Evolutionary conservation across 257 asterid species (phyloP).

Genomic region (Mitragyna speciosa): DNA sequence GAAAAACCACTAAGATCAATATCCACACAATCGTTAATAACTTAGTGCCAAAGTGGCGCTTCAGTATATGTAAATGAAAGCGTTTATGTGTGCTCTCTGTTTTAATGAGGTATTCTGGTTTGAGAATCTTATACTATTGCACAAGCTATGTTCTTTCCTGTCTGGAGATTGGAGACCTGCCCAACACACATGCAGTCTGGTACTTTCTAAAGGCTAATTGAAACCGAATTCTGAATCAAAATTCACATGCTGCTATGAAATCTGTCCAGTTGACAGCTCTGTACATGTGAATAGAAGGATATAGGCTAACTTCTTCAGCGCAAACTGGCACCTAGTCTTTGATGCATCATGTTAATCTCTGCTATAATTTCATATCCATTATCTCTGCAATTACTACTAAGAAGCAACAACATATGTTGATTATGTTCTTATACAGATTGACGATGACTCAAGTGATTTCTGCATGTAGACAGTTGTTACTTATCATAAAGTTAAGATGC

Average conservation of each 20-base stretch:
- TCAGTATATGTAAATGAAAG: neutral
- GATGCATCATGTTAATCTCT: neutral
- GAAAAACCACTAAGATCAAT: neutral
- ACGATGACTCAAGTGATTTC: neutral
- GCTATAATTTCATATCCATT: neutral
- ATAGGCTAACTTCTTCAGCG: neutral
- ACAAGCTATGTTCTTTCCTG: neutral
- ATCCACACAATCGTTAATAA: neutral
- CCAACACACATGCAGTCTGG: neutral
- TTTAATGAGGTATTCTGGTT: neutral
- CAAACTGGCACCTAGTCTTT: neutral
- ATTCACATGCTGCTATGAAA: neutral
- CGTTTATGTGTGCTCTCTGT: neutral
- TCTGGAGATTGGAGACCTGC: neutral
- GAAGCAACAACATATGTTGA: neutral
- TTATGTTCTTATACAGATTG: neutral
- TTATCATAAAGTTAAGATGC: neutral
- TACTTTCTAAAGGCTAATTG: neutral
- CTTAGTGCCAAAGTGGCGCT: neutral
- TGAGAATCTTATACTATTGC: neutral
- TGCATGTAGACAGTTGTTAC: neutral
- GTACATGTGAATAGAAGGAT: neutral
- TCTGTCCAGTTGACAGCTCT: neutral
- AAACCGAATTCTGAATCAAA: neutral
- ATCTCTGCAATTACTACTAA: neutral